phyloP scores from a whole-genome alignment of 768 basidiomycete species.

The Tricholoma flavovirens region DNA sequence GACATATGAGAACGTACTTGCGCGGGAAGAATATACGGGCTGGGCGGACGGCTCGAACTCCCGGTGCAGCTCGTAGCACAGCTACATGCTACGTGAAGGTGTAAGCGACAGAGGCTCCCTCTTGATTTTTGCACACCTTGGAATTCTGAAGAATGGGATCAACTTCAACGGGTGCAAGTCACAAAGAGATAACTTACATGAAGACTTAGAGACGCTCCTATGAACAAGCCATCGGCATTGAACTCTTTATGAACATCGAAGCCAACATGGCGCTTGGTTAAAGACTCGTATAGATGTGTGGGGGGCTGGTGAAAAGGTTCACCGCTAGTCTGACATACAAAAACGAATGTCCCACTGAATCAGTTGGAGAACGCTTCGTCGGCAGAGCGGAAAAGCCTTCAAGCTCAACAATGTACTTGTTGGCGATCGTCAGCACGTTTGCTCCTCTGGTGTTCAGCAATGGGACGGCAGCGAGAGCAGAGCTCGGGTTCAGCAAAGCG shows the following conservation, averaged over 20 bases:
- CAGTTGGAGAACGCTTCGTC: constrained; percentile 27
- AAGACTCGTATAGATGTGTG: constrained; percentile 41
- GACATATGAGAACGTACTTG: constrained; percentile 15
- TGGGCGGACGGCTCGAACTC: constrained; percentile 56
- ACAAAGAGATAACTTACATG: constrained; percentile 24
- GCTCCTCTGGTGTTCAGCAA: constrained; percentile 34
- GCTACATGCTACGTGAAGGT: constrained; percentile 36
- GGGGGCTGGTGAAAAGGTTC: constrained; percentile 32
- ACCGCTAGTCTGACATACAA: background rate
- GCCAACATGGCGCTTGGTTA: constrained; percentile 37
- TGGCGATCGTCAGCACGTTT: constrained; percentile 35
- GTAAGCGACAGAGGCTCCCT: background rate
- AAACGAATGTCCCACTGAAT: constrained; percentile 14
- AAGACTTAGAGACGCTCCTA: constrained; percentile 52
- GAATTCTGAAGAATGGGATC: constrained; percentile 15
- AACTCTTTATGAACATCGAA: constrained; percentile 49
- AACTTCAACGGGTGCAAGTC: background rate
- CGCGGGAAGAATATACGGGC: constrained; percentile 41
- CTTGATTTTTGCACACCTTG: constrained; percentile 15
- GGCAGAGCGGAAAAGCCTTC: constrained; percentile 28
- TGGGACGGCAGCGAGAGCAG: constrained; percentile 7
- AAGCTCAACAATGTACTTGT: constrained; percentile 56
- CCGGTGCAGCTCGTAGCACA: constrained; percentile 37
- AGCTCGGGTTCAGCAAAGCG: constrained; percentile 19
- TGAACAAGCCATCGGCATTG: constrained; percentile 46